phyloP scores from a whole-genome alignment of 2,329 filamentous ascomycete genomes.

The Trichoderma breve region DNA sequence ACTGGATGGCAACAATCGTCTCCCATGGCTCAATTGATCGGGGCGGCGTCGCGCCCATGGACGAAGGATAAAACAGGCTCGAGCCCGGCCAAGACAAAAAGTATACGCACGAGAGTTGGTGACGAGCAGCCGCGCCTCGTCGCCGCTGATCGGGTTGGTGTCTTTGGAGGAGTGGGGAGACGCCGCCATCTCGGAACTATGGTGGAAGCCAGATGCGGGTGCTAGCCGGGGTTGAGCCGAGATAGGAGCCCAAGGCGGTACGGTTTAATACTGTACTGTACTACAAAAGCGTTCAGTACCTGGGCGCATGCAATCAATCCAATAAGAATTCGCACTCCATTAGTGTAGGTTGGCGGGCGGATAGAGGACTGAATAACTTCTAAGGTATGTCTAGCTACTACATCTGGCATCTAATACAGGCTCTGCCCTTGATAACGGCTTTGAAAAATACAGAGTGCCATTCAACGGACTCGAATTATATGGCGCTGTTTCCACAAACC shows the following conservation, averaged over 20 bases:
- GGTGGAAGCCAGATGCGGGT: neutral
- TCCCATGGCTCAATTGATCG: slow-evolving; percentile 49
- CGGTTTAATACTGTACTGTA: neutral
- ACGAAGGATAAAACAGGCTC: slow-evolving; percentile 25
- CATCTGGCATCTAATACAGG: neutral
- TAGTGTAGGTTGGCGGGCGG: too few species aligned
- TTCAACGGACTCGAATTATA: slow-evolving; percentile 28
- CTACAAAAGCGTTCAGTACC: neutral
- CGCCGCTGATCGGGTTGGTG: slow-evolving; percentile 10
- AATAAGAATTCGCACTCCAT: neutral
- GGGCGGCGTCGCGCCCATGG: slow-evolving; percentile 45
- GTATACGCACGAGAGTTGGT: slow-evolving; percentile 24
- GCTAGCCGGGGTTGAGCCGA: neutral
- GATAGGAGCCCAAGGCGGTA: neutral
- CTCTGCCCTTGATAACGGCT: neutral
- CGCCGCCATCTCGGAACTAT: slow-evolving; percentile 9
- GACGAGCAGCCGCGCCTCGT: neutral
- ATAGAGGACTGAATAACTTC: neutral
- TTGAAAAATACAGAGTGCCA: slow-evolving; percentile 26
- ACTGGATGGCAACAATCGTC: slow-evolving; percentile 45
- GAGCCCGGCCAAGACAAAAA: slow-evolving; percentile 23
- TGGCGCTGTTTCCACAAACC: slow-evolving; percentile 24
- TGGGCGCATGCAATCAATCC: neutral
- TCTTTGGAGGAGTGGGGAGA: slow-evolving; percentile 6
- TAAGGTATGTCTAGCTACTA: neutral